phyloP scores from a whole-genome alignment of 345 rosid species.

The Microcos paniculata region DNA sequence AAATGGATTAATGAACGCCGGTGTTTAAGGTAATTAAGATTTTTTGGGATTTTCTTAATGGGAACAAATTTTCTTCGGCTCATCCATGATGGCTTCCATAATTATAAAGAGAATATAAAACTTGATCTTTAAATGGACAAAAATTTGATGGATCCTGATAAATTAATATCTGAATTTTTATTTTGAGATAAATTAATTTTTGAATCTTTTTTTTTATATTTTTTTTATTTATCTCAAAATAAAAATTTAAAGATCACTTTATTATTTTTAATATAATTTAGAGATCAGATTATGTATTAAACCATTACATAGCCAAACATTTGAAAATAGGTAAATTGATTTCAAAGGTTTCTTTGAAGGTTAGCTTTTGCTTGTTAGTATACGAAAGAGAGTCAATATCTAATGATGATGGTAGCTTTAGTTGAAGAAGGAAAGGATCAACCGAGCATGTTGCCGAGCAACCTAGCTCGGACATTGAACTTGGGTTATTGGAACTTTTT shows the following conservation, averaged over 20 bases:
- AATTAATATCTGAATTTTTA: too few relatives aligned
- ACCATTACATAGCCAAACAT: too few relatives aligned
- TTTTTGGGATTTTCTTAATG: neutral
- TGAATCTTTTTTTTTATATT: too few relatives aligned
- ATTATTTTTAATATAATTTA: too few relatives aligned
- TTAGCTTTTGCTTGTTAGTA: neutral
- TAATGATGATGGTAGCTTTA: neutral
- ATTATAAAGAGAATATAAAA: neutral
- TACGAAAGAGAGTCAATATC: neutral
- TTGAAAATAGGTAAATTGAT: too few relatives aligned
- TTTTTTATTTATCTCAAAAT: too few relatives aligned
- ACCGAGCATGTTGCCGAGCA: neutral
- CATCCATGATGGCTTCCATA: neutral
- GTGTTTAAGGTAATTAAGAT: neutral
- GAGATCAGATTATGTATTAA: too few relatives aligned
- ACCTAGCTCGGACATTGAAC: too few relatives aligned
- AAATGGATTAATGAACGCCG: neutral
- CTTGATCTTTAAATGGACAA: too few relatives aligned
- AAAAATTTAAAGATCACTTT: too few relatives aligned
- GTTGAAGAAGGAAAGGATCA: neutral
- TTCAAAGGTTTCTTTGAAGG: neutral
- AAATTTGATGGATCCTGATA: too few relatives aligned
- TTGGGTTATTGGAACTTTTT: neutral
- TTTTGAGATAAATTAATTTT: too few relatives aligned
- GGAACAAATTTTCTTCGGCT: neutral